Percentiles rank a stretch among this genome's conserved stretches.
phyloP scores from a whole-genome alignment of 805 yeast genomes.

The Ogataea sp. region DNA sequence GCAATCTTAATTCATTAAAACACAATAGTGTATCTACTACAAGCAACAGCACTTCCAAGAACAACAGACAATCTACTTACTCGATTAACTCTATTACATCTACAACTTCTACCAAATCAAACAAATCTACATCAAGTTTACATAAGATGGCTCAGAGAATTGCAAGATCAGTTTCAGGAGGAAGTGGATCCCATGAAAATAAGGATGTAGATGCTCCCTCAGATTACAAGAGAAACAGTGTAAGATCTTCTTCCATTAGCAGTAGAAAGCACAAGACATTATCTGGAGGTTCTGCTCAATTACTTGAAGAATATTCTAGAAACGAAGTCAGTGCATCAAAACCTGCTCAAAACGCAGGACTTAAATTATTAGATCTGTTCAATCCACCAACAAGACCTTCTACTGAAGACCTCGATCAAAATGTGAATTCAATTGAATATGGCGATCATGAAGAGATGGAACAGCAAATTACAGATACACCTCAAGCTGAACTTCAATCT shows the following conservation, averaged over 20 bases:
- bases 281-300: not conserved
- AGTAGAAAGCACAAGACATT: not conserved
- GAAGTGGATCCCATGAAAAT: not conserved
- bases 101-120: conserved; percentile 11
- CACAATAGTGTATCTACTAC: not conserved
- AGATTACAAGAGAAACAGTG: conserved; percentile 1
- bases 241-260: not conserved
- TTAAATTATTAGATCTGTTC: not conserved
- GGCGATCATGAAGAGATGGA: not conserved
- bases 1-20: not conserved
- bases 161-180: conserved; percentile 10
- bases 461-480: too few species aligned
- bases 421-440: not conserved
- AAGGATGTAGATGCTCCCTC: not conserved
- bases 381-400: not conserved
- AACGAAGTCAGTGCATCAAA: not conserved
- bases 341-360: not conserved
- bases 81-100: conserved; percentile 12
- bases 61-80: conserved; percentile 10
- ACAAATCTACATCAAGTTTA: conserved; percentile 15
- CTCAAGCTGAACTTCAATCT: too few species aligned
- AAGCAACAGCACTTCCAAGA: not conserved
- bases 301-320: not conserved
- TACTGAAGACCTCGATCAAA: not conserved
- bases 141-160: conserved; percentile 15